phyloP scores from a whole-genome alignment of 73 alveolate genomes.

The Symbiodinium natans region DNA sequence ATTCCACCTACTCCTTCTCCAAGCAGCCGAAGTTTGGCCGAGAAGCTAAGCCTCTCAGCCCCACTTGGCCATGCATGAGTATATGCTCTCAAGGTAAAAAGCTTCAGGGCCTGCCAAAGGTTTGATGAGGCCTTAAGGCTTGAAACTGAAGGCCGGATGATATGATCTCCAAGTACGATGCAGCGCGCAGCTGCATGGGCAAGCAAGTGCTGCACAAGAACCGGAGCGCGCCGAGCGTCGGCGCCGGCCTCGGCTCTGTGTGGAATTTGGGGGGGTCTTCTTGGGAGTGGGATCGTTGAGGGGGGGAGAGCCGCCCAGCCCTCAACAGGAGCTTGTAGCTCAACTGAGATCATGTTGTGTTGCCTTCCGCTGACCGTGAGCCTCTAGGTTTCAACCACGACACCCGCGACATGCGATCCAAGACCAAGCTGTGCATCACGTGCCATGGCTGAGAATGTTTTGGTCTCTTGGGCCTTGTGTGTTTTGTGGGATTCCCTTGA shows the following conservation, averaged over 20 bases:
- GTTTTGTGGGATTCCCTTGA: no score
- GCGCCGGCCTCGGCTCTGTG: background rate
- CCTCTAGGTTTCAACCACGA: constrained; percentile 41
- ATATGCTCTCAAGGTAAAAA: no score
- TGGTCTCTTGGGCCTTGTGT: no score
- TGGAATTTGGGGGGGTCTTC: background rate
- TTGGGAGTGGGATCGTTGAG: no score
- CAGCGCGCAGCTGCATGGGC: constrained; percentile 84
- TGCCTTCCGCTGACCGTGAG: background rate
- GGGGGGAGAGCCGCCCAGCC: no score
- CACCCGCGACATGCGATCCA: constrained; percentile 82
- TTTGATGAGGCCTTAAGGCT: constrained; percentile 42
- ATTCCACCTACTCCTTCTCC: constrained; percentile 54
- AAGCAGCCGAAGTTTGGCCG: constrained; percentile 69
- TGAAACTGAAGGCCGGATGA: background rate
- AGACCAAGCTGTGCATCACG: constrained; percentile 88
- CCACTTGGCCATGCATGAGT: background rate
- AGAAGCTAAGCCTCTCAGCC: background rate
- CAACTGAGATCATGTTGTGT: no score
- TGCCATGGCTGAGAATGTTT: background rate
- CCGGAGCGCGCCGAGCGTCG: constrained; percentile 88
- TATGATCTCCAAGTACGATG: constrained; percentile 71
- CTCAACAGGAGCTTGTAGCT: no score
- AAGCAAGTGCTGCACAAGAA: constrained; percentile 82
- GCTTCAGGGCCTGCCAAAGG: background rate